Conservation (phyloP, 352 stramenopile species). For the Blastocystis sp. region DNA sequence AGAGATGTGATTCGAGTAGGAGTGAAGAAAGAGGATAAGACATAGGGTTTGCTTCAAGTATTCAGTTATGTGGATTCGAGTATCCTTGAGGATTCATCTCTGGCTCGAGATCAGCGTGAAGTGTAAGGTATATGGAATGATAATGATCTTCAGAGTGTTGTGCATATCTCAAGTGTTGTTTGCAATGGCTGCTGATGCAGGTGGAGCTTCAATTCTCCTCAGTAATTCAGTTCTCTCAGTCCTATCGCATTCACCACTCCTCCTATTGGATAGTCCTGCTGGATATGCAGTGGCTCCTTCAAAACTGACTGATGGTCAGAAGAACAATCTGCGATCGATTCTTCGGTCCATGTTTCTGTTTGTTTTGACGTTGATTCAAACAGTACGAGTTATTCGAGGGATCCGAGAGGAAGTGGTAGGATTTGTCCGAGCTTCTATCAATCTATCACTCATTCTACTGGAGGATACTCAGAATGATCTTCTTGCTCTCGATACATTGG, state of each 20-base stretch:
- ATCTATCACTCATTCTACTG: constrained; percentile 43
- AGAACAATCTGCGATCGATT: background rate
- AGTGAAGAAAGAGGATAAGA: background rate
- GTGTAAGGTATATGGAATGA: background rate
- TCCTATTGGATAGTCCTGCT: background rate
- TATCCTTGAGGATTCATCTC: background rate
- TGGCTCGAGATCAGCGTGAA: background rate
- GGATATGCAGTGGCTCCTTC: constrained; percentile 1
- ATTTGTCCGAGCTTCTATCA: constrained; percentile 33
- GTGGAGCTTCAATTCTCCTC: background rate
- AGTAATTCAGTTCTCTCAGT: background rate
- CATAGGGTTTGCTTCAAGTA: background rate
- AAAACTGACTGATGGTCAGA: constrained; percentile 16
- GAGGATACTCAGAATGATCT: constrained; percentile 12
- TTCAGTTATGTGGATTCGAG: background rate
- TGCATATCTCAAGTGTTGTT: background rate
- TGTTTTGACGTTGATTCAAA: constrained; percentile 17
- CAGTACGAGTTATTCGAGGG: constrained; percentile 4
- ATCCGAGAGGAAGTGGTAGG: background rate
- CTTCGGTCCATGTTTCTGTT: constrained; percentile 6
- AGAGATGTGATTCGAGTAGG: background rate
- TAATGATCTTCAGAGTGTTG: background rate
- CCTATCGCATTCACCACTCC: constrained; percentile 18
- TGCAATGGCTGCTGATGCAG: background rate
- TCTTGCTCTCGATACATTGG: constrained; percentile 14